phyloP scores from a whole-genome alignment of 2,329 filamentous ascomycete species.

The Botrytis tulipae region DNA sequence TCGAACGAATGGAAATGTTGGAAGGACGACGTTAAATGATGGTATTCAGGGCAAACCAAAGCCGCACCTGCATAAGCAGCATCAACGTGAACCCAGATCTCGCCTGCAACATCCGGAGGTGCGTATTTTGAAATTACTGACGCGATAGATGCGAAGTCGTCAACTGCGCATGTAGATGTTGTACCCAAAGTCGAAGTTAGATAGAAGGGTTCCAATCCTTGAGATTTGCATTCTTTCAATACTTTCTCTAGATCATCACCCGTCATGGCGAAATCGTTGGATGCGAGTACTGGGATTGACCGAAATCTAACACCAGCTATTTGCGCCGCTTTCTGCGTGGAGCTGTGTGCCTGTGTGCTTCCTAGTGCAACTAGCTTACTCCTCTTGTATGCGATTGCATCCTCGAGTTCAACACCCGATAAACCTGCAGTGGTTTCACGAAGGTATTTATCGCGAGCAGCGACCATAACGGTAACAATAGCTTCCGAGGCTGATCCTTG shows the following conservation, averaged over 20 bases:
- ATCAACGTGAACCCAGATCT: conserved; percentile 90
- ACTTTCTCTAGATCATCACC: conserved; percentile 58
- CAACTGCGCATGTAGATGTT: conserved; percentile 83
- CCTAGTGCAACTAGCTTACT: conserved; percentile 76
- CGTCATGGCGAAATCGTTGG: conserved; percentile 68
- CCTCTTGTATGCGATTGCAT: conserved; percentile 64
- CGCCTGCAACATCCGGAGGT: conserved; percentile 43
- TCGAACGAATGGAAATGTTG: conserved; percentile 81
- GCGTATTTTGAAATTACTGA: conserved; percentile 40
- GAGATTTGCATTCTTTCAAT: conserved; percentile 62
- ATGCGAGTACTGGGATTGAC: conserved; percentile 60
- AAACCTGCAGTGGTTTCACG: conserved; percentile 55
- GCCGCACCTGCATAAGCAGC: conserved; percentile 89
- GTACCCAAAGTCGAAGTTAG: conserved; percentile 81
- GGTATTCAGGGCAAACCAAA: conserved; percentile 77
- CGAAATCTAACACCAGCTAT: conserved; percentile 83
- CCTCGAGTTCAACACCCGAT: conserved; percentile 60
- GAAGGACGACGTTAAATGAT: conserved; percentile 62
- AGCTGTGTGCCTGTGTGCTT: conserved; percentile 76
- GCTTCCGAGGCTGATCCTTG: conserved; percentile 89
- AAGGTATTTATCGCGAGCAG: conserved; percentile 78
- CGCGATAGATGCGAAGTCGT: conserved; percentile 60
- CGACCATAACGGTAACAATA: conserved; percentile 81
- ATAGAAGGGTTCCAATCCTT: conserved; percentile 81
- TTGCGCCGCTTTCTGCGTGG: conserved; percentile 81